Conservation (phyloP, 2,329 filamentous ascomycete species). For the Xylariales sp. region DNA sequence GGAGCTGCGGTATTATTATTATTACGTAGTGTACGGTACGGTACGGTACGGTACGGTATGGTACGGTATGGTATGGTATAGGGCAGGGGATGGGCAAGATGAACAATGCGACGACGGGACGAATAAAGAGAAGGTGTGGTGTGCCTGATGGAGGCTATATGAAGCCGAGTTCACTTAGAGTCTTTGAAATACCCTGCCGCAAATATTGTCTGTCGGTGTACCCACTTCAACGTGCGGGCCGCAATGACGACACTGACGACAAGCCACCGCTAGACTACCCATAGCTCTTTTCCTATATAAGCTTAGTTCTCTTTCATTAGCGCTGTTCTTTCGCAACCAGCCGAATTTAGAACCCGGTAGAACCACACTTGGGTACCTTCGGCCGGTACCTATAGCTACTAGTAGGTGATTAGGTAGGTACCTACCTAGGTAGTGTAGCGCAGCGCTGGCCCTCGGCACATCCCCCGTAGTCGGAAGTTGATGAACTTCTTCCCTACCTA, state of each 20-base stretch:
- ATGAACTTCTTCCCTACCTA: no score
- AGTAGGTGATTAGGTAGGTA: no score
- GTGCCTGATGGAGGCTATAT: no score
- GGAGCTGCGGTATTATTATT: neutral
- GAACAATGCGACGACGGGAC: neutral
- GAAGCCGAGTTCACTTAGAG: no score
- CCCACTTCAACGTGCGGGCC: slow-evolving; percentile 3
- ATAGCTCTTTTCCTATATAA: slow-evolving; percentile 21
- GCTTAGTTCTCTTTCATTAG: neutral
- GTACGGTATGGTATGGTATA: no score
- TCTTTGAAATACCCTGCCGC: no score
- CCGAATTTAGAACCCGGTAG: neutral
- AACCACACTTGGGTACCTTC: no score
- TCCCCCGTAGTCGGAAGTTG: neutral
- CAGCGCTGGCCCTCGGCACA: neutral
- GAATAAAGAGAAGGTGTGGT: neutral
- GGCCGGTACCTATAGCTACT: no score
- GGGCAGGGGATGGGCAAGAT: neutral
- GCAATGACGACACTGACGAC: slow-evolving; percentile 28
- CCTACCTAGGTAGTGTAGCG: no score
- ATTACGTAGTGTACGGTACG: neutral
- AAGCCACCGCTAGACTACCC: neutral
- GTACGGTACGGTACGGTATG: no score
- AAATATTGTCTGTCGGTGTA: no score
- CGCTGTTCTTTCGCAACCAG: slow-evolving; percentile 1